These are phyloP conservation scores for Ceratocystis harringtonii DNA, from an alignment of 2,329 filamentous ascomycete genomes.

Conservation along the genomic window DNA sequence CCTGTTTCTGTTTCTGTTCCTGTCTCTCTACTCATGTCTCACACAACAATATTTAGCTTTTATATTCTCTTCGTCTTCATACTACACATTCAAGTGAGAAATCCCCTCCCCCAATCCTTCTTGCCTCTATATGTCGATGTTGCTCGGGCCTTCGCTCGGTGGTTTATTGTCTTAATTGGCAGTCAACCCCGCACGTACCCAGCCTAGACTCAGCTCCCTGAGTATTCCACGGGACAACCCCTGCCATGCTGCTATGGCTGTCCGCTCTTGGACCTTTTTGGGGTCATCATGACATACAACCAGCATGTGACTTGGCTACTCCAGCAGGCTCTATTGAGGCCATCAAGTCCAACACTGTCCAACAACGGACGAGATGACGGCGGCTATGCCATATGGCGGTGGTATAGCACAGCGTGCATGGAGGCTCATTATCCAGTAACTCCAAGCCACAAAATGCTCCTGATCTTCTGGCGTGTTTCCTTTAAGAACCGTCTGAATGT, in stretches of 20 bases:
- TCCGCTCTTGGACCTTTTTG: not conserved
- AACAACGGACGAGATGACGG: too few relatives aligned
- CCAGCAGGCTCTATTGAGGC: too few relatives aligned
- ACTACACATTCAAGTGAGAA: not conserved
- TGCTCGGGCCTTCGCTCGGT: slow-evolving; percentile 3
- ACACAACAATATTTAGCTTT: not conserved
- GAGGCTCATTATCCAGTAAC: not conserved
- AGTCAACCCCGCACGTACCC: not conserved
- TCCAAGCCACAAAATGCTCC: not conserved
- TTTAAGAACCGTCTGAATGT: not conserved
- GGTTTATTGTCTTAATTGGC: not conserved
- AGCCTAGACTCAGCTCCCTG: not conserved
- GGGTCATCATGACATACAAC: not conserved
- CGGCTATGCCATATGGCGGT: too few relatives aligned
- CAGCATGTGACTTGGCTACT: not conserved
- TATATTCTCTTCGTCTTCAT: not conserved
- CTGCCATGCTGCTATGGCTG: not conserved
- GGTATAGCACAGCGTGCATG: not conserved
- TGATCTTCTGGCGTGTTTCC: not conserved
- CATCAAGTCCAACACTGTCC: too few relatives aligned
- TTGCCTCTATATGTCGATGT: not conserved
- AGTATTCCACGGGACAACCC: not conserved
- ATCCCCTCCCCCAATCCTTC: not conserved
- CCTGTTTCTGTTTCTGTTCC: not conserved
- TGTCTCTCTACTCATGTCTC: not conserved